Conservation (phyloP, 2,329 filamentous ascomycete species). For the Sphaerostilbella broomeana region DNA sequence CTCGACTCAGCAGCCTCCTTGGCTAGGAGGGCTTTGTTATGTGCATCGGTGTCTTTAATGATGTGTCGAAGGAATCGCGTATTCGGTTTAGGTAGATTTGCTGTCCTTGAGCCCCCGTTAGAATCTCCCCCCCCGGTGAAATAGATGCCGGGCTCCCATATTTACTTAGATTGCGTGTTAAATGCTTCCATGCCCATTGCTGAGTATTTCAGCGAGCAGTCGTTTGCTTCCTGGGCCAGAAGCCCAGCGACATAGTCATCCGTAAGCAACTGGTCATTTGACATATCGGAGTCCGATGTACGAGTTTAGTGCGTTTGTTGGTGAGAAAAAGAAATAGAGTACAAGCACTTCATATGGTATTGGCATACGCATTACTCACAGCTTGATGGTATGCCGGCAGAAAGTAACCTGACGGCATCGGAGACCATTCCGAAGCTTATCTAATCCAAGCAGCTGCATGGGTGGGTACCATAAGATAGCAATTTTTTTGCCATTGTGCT, state of each 20-base stretch:
- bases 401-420: no score
- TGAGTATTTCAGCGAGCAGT: conserved; percentile 67
- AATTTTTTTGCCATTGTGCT: background rate
- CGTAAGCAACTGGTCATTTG: conserved; percentile 48
- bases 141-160: conserved; percentile 7
- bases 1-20: conserved; percentile 77
- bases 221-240: conserved; percentile 72
- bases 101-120: conserved; percentile 41
- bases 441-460: no score
- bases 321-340: background rate
- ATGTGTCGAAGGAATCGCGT: conserved; percentile 84
- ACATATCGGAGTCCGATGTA: conserved; percentile 25
- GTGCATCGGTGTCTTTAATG: conserved; percentile 77
- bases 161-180: conserved; percentile 41
- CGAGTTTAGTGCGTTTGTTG: background rate
- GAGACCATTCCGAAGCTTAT: no score
- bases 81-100: conserved; percentile 76
- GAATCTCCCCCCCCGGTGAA: conserved; percentile 2
- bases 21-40: conserved; percentile 80
- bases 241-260: conserved; percentile 76
- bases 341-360: background rate
- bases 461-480: no score
- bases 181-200: conserved; percentile 67
- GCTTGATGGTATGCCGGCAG: conserved; percentile 6
- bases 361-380: background rate